Conservation (phyloP, 441 rosid species). For the Omphalea diandra region DNA sequence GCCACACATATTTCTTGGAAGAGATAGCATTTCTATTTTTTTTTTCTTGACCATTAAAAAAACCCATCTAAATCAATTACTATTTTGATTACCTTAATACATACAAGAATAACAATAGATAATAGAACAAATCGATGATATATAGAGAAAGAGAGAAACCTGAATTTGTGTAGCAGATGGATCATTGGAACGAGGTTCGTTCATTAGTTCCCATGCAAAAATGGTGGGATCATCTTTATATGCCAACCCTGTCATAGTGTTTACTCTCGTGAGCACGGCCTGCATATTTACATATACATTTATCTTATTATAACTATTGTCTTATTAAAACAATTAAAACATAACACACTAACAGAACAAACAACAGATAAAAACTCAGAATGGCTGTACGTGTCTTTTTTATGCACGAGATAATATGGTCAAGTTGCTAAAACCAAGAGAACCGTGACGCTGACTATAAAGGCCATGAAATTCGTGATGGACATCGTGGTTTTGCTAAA, state of each 20-base stretch:
- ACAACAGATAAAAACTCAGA: neutral
- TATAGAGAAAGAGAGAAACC: neutral
- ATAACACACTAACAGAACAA: neutral
- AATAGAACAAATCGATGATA: too few relatives aligned
- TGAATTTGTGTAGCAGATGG: constrained; percentile 41
- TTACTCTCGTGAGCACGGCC: constrained; percentile 55
- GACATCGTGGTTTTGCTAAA: neutral
- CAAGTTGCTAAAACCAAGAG: neutral
- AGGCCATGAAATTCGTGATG: neutral
- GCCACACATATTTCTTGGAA: too few relatives aligned
- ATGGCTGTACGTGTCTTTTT: neutral
- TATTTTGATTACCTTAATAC: too few relatives aligned
- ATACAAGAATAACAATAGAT: too few relatives aligned
- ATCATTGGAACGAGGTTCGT: constrained; percentile 59
- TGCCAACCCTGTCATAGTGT: constrained; percentile 47
- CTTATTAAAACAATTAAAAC: neutral
- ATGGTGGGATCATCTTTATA: constrained; percentile 70
- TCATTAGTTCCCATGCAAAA: constrained; percentile 81
- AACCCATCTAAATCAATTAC: too few relatives aligned
- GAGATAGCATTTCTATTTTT: too few relatives aligned
- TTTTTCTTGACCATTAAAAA: too few relatives aligned
- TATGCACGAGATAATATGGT: neutral
- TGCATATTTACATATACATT: constrained; percentile 16
- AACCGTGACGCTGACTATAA: constrained; percentile 3
- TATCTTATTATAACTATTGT: too few relatives aligned